Percentiles rank a stretch among this genome's conserved stretches.
phyloP scores from a whole-genome alignment of 1,284 basidiomycete genomes.

The Pholiota adiposa region DNA sequence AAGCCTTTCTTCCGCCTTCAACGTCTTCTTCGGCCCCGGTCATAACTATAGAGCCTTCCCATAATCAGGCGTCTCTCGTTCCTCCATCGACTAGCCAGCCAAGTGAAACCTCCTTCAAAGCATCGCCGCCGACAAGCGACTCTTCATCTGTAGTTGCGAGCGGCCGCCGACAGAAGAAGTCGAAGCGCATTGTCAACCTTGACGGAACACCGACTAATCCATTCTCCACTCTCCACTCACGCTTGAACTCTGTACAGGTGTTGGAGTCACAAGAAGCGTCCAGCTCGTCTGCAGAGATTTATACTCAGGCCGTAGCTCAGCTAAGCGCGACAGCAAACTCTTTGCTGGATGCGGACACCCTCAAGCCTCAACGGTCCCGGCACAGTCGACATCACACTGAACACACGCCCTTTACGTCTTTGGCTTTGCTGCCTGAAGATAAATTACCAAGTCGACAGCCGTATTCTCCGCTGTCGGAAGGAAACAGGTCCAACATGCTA shows the following conservation, averaged over 20 bases:
- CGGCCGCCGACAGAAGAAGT: constrained; percentile 56
- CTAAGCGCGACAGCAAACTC: not conserved
- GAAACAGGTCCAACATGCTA: constrained; percentile 12
- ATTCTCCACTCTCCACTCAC: constrained; percentile 31
- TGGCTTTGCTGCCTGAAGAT: not conserved
- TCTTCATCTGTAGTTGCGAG: constrained; percentile 40
- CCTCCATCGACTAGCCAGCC: constrained; percentile 9
- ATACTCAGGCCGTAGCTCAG: not conserved
- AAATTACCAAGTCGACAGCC: not conserved
- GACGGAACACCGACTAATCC: constrained; percentile 47
- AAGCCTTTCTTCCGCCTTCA: constrained; percentile 50
- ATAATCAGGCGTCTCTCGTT: constrained; percentile 32
- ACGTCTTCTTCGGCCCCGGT: constrained; percentile 61
- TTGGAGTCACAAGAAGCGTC: constrained; percentile 22
- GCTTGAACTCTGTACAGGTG: constrained; percentile 37
- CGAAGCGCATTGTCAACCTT: constrained; percentile 74
- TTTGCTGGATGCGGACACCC: not conserved
- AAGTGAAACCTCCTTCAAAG: constrained; percentile 37
- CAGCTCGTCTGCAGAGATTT: not conserved
- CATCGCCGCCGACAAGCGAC: constrained; percentile 46
- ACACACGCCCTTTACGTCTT: constrained; percentile 30
- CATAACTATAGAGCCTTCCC: constrained; percentile 55
- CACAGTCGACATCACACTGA: constrained; percentile 57
- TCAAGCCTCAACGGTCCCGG: constrained; percentile 29
- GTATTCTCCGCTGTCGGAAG: not conserved